Evolutionary conservation across 495 filamentous ascomycete genomes (phyloP), one percentile per base, ranked within the genome.

Genomic region (Geoglossum glabrum): DNA sequence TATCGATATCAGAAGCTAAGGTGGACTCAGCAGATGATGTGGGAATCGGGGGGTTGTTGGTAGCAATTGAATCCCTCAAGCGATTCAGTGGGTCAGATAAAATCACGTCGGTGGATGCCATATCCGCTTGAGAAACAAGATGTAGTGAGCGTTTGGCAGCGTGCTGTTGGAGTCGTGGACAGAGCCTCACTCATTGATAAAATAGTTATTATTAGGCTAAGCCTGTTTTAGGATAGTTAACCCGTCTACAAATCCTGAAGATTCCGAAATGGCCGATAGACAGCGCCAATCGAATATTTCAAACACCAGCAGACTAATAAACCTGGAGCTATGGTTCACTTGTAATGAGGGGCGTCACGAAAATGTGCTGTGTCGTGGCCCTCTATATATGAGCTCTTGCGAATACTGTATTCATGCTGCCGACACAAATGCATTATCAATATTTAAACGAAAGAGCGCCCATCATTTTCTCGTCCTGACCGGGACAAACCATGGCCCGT

Each of bases 51-150:
- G 79, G 73, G 64, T 65, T 74, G 61, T 77, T 73, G 51, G 78
- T 72, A 30, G 82, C 79, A 67, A 94, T 90, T 55, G 85, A 80
- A 61, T 82, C 80, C 60, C 88, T 84, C 46, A 95, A 76, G 58
- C 86, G 79, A 55, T 85, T 72, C 56, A 95, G 84, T 47, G 88
- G 80, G 64, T 95, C 88, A 50, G 74, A 71, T 13, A 58, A 17
- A 19, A 58, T 26, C 28, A 23, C 13, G 30, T 51, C 46, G 15
- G 40, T 10, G 10, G 36, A 27, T 17, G 56, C 56, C 56, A 58
- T 58, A 17, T 23, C 23, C 19, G 30, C 17, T 27, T 15, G 1
- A 52, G 17, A 28, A 31, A 15, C n/a, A 52, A 27, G 30, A 1
- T n/a, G 15, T 30, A 21, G n/a, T 50, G n/a, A 15, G 15, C 9